phyloP scores from a whole-genome alignment of 345 rosid genomes.

The Murraya paniculata region DNA sequence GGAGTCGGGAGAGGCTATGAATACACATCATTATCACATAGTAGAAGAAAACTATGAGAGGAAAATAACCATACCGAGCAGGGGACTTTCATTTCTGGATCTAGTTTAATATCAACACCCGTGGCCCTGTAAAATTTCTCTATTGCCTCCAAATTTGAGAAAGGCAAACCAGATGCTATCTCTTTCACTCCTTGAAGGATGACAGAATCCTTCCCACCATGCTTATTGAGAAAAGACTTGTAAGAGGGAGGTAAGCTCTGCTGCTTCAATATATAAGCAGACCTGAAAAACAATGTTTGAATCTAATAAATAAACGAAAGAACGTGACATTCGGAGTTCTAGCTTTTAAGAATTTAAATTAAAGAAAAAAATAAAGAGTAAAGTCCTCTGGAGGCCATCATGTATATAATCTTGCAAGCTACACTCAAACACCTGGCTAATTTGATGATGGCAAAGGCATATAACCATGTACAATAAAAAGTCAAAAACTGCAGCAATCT shows the following conservation, averaged over 20 bases:
- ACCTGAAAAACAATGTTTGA: conserved; percentile 44
- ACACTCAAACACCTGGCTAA: not conserved
- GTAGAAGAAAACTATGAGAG: not conserved
- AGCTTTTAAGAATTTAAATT: not conserved
- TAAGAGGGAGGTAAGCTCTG: conserved; percentile 89
- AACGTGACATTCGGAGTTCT: not conserved
- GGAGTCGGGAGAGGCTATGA: not conserved
- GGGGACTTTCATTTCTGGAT: conserved; percentile 80
- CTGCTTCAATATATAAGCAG: conserved; percentile 85
- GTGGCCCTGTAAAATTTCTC: conserved; percentile 64
- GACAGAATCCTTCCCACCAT: conserved; percentile 70
- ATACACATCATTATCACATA: not conserved
- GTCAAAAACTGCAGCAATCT: not conserved
- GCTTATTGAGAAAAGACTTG: conserved; percentile 85
- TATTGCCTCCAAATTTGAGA: conserved; percentile 61
- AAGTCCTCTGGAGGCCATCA: not conserved
- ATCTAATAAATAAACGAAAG: conserved; percentile 11
- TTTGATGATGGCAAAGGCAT: not conserved
- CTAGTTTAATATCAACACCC: conserved; percentile 72
- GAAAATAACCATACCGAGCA: conserved; percentile 57
- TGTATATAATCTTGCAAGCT: not conserved
- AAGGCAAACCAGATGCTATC: conserved; percentile 59
- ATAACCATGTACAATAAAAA: not conserved
- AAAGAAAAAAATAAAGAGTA: not conserved
- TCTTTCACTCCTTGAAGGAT: conserved; percentile 82